These are phyloP conservation scores for Trichomonas gallinae DNA, from an alignment of 208 protist species.

Conservation along the genomic window DNA sequence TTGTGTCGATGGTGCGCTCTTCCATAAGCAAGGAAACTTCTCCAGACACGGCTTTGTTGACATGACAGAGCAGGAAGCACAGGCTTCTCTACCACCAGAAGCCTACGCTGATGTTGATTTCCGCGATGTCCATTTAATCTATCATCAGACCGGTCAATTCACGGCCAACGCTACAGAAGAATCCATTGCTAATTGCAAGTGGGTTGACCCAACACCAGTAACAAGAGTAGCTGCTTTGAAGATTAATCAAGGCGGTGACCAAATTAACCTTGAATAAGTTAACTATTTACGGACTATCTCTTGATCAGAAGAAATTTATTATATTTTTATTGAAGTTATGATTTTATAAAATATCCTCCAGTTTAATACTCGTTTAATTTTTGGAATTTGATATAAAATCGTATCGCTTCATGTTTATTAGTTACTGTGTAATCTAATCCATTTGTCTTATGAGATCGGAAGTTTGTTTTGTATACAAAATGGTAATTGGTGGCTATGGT, in stretches of 20 bases:
- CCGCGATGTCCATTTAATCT: not conserved
- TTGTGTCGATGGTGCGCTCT: not conserved
- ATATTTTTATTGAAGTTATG: not conserved
- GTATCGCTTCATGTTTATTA: too few species aligned
- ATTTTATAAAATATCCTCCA: not conserved
- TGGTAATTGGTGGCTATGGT: too few species aligned
- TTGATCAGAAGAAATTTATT: not conserved
- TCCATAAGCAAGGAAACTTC: slow-evolving; percentile 21
- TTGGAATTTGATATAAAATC: too few species aligned
- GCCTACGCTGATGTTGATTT: not conserved
- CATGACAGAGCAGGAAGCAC: not conserved
- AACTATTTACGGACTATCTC: too few species aligned
- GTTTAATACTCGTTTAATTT: too few species aligned
- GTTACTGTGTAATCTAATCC: too few species aligned
- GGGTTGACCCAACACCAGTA: not conserved
- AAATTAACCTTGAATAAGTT: not conserved
- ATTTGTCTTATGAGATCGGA: too few species aligned
- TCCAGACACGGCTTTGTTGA: not conserved
- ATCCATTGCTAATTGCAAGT: not conserved
- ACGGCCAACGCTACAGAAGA: not conserved
- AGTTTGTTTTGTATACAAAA: too few species aligned
- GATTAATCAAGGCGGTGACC: not conserved
- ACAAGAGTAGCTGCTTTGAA: not conserved
- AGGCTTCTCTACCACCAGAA: not conserved
- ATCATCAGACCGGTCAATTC: not conserved